Conservation (phyloP, 768 basidiomycete species). For the Rhizopogon vesiculosus region DNA sequence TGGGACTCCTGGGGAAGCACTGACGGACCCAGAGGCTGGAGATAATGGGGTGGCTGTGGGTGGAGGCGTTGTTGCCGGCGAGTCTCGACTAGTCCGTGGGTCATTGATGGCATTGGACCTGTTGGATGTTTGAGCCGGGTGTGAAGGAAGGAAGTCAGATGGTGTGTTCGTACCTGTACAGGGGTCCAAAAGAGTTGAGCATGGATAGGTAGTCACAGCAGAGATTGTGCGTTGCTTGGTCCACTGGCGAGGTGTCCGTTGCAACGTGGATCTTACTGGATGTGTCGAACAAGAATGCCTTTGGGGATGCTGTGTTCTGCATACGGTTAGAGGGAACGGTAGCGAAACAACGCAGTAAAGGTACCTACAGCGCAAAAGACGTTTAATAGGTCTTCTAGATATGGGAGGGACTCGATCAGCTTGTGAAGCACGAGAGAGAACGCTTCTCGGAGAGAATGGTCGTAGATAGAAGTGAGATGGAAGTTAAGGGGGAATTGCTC, state of each 20-base stretch:
- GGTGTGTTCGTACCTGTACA: slow-evolving; percentile 64
- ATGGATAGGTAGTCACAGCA: slow-evolving; percentile 90
- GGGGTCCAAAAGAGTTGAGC: slow-evolving; percentile 76
- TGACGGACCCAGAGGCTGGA: not conserved
- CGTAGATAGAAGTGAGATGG: slow-evolving; percentile 89
- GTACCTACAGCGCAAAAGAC: slow-evolving; percentile 69
- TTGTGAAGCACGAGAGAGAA: slow-evolving; percentile 89
- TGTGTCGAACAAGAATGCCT: slow-evolving; percentile 91
- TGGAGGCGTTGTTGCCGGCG: slow-evolving; percentile 1
- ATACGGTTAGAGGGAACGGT: not conserved
- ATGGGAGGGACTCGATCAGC: slow-evolving; percentile 78
- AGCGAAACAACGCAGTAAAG: not conserved
- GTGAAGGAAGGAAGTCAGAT: not conserved
- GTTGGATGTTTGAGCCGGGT: slow-evolving; percentile 6
- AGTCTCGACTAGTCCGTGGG: slow-evolving; percentile 3
- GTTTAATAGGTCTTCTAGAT: slow-evolving; percentile 84
- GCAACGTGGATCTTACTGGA: slow-evolving; percentile 86
- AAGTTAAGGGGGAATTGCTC: slow-evolving; percentile 81
- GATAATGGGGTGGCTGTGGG: slow-evolving; percentile 11
- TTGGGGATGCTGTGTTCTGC: slow-evolving; percentile 88
- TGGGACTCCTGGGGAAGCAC: not conserved
- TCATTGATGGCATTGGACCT: slow-evolving; percentile 17
- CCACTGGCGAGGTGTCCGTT: slow-evolving; percentile 89
- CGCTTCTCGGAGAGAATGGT: slow-evolving; percentile 88
- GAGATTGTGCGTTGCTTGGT: slow-evolving; percentile 80